These are phyloP conservation scores for Lactarius sanguifluus DNA, from an alignment of 768 basidiomycete species.

Conservation along the genomic window DNA sequence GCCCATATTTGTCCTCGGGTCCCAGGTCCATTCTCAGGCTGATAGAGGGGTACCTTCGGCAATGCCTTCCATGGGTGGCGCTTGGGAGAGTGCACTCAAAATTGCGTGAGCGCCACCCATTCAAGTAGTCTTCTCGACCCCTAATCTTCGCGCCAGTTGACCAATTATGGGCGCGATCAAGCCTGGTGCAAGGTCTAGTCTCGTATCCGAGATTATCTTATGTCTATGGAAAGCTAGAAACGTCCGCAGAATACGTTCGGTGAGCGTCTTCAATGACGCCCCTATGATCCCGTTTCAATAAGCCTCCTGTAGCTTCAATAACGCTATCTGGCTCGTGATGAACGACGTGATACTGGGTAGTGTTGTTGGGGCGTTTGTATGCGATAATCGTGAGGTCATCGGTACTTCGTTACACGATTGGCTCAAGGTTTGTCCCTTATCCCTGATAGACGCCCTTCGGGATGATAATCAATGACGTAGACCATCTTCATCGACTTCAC, in stretches of 20 bases:
- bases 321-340: conserved; percentile 84
- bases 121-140: not conserved
- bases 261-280: conserved; percentile 16
- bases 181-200: conserved; percentile 21
- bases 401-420: conserved; percentile 37
- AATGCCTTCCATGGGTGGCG: conserved; percentile 9
- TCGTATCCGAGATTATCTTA: conserved; percentile 25
- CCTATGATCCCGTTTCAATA: conserved; percentile 2
- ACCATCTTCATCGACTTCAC: conserved; percentile 48
- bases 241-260: conserved; percentile 29
- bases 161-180: conserved; percentile 24
- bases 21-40: conserved; percentile 7
- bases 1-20: conserved; percentile 11
- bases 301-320: conserved; percentile 67
- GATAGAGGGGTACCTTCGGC: conserved; percentile 1
- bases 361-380: conserved; percentile 67
- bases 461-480: conserved; percentile 32
- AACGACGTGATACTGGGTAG: conserved; percentile 89
- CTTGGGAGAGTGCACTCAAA: conserved; percentile 6
- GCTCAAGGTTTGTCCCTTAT: conserved; percentile 6
- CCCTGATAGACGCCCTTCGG: not conserved
- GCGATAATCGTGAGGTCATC: conserved; percentile 58
- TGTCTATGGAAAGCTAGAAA: conserved; percentile 28
- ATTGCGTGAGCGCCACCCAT: conserved; percentile 13
- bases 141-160: conserved; percentile 20